A percentile compares a stretch with the other conserved stretches of the same genome.
Evolutionary conservation across 164 flowering plant genomes (phyloP).

Genomic region (Macadamia tetraphylla): DNA sequence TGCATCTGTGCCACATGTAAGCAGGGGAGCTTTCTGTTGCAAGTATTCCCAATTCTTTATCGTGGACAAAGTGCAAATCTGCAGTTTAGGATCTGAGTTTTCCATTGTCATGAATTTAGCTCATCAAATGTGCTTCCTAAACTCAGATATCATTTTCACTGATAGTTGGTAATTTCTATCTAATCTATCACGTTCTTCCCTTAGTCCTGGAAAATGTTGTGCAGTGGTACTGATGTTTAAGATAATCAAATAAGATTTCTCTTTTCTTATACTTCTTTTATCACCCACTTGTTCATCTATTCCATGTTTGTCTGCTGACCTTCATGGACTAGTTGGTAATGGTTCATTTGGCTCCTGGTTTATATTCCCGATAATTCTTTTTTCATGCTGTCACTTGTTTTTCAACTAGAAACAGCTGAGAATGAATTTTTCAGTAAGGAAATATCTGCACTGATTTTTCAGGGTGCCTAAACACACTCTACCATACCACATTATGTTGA

Average conservation of each 20-base stretch:
- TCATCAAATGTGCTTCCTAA: too few species aligned
- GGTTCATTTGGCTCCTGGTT: background rate
- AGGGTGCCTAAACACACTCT: background rate
- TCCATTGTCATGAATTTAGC: too few species aligned
- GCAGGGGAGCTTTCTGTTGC: background rate
- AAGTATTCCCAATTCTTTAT: background rate
- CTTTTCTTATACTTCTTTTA: too few species aligned
- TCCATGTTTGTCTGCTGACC: background rate
- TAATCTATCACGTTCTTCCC: too few species aligned
- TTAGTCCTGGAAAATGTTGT: too few species aligned
- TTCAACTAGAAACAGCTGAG: background rate
- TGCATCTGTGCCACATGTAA: background rate
- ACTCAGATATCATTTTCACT: too few species aligned
- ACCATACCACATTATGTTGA: background rate
- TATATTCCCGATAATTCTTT: background rate
- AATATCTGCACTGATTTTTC: background rate
- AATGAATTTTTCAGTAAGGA: background rate
- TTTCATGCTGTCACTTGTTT: background rate
- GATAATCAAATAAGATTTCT: too few species aligned
- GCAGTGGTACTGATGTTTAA: too few species aligned
- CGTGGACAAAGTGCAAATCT: too few species aligned
- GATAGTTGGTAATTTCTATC: too few species aligned
- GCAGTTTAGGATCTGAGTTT: too few species aligned
- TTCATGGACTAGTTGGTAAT: background rate
- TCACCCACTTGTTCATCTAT: background rate